Conservation (phyloP, 73 alveolate genomes). For the Uronychia setigera region DNA sequence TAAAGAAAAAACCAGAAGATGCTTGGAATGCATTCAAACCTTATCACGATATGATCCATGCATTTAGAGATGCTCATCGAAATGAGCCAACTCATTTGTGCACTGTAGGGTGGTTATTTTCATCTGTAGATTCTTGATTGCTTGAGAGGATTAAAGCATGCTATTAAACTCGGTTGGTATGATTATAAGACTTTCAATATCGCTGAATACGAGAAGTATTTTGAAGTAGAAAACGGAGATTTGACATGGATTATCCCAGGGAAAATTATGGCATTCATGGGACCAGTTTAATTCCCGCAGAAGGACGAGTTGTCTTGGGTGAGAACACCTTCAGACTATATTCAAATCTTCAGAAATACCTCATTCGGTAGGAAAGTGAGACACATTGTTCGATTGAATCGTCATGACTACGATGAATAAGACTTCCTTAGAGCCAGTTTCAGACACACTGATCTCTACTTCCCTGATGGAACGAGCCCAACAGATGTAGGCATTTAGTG, state of each 20-base stretch:
- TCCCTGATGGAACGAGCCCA: constrained; percentile 74
- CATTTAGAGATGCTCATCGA: constrained; percentile 59
- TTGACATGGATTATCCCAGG: constrained; percentile 88
- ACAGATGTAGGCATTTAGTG: constrained; percentile 26
- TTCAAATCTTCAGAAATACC: constrained; percentile 58
- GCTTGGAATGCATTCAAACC: constrained; percentile 60
- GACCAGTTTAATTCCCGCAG: constrained; percentile 70
- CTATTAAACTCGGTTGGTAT: constrained; percentile 67
- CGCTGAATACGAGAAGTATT: constrained; percentile 88
- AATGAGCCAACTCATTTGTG: constrained; percentile 30
- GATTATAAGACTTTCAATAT: constrained; percentile 61
- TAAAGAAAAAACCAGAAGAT: constrained; percentile 54
- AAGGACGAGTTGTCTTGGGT: constrained; percentile 6
- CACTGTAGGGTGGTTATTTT: constrained; percentile 32
- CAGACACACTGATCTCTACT: constrained; percentile 65
- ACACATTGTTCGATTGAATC: constrained; percentile 32
- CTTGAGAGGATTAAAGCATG: constrained; percentile 73
- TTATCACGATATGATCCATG: constrained; percentile 37
- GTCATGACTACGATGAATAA: constrained; percentile 60
- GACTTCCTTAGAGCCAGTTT: constrained; percentile 49
- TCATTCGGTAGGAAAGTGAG: constrained; percentile 57
- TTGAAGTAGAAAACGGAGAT: constrained; percentile 94
- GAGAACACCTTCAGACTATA: constrained; percentile 68
- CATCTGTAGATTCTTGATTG: constrained; percentile 62
- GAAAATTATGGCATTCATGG: constrained; percentile 75